Evolutionary conservation across 2,329 filamentous ascomycete species (phyloP).

Genomic region (Xylariaceae sp.): DNA sequence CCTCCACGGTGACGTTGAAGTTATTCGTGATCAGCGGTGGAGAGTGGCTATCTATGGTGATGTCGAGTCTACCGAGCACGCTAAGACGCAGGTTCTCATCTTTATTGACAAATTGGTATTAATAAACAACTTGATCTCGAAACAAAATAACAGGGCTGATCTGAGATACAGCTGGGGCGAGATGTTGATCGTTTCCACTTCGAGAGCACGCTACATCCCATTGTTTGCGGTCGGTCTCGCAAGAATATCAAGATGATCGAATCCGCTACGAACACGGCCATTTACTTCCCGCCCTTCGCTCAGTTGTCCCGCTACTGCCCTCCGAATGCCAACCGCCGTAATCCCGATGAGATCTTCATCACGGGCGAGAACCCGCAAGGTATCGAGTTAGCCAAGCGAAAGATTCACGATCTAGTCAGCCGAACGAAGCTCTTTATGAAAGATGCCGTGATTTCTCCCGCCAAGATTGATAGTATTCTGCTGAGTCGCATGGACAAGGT

Average conservation of each 20-base stretch:
- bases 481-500: conserved; percentile 91
- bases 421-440: conserved; percentile 83
- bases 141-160: conserved; percentile 18
- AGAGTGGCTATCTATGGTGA: conserved; percentile 93
- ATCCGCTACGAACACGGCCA: conserved; percentile 89
- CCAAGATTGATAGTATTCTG: conserved; percentile 92
- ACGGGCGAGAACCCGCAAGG: conserved; percentile 81
- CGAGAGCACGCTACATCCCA: conserved; percentile 65
- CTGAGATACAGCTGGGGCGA: conserved; percentile 28
- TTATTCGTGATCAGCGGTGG: conserved; percentile 84
- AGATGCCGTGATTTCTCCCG: conserved; percentile 80
- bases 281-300: conserved; percentile 96
- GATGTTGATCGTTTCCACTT: conserved; percentile 30
- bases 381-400: conserved; percentile 84
- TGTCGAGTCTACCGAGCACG: conserved; percentile 90
- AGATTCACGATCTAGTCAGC: conserved; percentile 78
- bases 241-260: conserved; percentile 99
- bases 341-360: conserved; percentile 88
- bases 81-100: conserved; percentile 91
- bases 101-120: conserved; percentile 92
- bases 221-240: conserved; percentile 86
- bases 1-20: conserved; percentile 71
- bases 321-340: conserved; percentile 71
- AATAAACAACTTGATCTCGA: conserved; percentile 16
- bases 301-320: conserved; percentile 87